Base-by-base conservation (phyloP, 139 green algal genomes). In the Coelastrella sp. region DNA sequence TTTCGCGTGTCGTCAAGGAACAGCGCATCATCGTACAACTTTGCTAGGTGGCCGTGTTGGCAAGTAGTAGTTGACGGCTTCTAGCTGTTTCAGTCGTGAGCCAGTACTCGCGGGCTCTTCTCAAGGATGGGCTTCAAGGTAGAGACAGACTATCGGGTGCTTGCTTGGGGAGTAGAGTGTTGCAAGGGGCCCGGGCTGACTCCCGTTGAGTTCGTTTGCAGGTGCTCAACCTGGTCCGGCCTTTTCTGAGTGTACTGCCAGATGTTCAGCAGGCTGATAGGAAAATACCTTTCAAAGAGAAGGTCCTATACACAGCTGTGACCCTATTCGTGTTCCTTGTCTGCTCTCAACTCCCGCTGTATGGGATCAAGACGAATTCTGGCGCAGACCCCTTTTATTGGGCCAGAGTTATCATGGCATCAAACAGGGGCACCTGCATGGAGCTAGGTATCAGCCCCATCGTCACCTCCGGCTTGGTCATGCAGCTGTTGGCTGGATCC, bases 261-360 rank as follows among this genome's bases (percentile, higher is more conserved):
- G 97, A 99, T 94, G 96, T 99, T 35, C 87, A 95, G 75, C 93
- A 91, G 49, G 93, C 96, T 10, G 94, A 96, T 74, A 70, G 92
- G 49, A 87, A 87, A 74, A 89, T 92, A 61, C 95, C 96, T 17
- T 99, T 99, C 93, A 94, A 95, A 65, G 95, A 99, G 87, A 97
- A 97, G 81, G 94, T 97, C 27, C 90, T 99, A 0, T 99, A 99
- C 96, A 99, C 98, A 1, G 94, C 94, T 4, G 95, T 99, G 19
- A 97, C 97, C 7, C 94, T 99, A 57, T 99, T 99, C 75, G 97
- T 99, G 85, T 99, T 99, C 92, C 95, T 99, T 57, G 98, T 99
- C 0, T 99, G 98, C 94, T 98, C 95, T 8, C 98, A 99, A 91
- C 96, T 99, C 65, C 98, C 98, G 17, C 96, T 99, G 6, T 99